A percentile compares a stretch with the other conserved stretches of the same genome.
Evolutionary conservation across 2,329 filamentous ascomycete genomes (phyloP).

Genomic region (Microdochium bolleyi): DNA sequence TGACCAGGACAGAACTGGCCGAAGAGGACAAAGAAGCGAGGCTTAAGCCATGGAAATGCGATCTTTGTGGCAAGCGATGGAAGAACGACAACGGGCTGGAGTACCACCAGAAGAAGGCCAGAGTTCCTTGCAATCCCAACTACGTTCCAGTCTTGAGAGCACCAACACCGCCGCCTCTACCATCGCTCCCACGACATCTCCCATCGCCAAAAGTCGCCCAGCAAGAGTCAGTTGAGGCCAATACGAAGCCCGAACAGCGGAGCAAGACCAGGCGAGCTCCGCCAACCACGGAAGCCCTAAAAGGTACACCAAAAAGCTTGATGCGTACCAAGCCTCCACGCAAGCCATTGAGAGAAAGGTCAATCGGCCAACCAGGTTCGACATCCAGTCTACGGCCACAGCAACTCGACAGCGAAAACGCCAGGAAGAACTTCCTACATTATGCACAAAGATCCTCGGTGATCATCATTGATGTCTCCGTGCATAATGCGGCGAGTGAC

Average conservation of each 20-base stretch:
- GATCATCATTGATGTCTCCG: too few species aligned
- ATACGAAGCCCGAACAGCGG: neutral
- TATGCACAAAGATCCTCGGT: too few species aligned
- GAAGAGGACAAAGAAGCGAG: slow-evolving; percentile 6
- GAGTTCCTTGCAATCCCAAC: slow-evolving; percentile 43
- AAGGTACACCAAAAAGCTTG: neutral
- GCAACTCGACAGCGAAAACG: too few species aligned
- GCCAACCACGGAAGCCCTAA: neutral
- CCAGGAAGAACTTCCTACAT: too few species aligned
- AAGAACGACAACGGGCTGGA: slow-evolving; percentile 51
- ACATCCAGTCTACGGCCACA: too few species aligned
- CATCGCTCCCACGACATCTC: neutral
- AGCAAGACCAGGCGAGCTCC: neutral
- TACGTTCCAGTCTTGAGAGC: slow-evolving; percentile 19
- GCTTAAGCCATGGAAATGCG: slow-evolving; percentile 33
- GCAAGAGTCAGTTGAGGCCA: neutral
- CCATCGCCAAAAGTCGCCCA: neutral
- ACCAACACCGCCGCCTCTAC: neutral
- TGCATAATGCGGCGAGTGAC: too few species aligned
- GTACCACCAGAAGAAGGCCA: slow-evolving; percentile 49
- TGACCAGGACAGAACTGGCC: slow-evolving; percentile 3
- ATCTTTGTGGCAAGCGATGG: slow-evolving; percentile 45
- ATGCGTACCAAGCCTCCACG: neutral
- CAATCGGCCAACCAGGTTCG: too few species aligned
- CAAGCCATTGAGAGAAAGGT: neutral